A percentile compares a stretch with the other conserved stretches of the same genome.
Evolutionary conservation across 2,329 filamentous ascomycete genomes (phyloP).

Genomic region (Verticillium klebahnii): DNA sequence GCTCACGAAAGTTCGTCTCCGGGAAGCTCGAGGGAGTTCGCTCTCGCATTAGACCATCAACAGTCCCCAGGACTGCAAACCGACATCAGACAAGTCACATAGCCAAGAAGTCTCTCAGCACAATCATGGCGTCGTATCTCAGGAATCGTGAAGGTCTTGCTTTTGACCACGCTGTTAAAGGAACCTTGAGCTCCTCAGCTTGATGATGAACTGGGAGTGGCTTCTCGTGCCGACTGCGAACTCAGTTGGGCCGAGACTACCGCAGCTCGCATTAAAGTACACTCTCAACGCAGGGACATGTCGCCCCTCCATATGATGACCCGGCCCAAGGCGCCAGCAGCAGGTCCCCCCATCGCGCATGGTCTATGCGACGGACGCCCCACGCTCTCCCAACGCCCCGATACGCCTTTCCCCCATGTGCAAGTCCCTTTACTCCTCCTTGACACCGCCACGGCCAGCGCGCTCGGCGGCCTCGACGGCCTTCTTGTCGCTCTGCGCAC

Average conservation of each 20-base stretch:
- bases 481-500: constrained; percentile 89
- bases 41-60: too few relatives aligned
- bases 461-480: constrained; percentile 77
- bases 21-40: too few relatives aligned
- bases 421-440: constrained; percentile 57
- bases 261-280: neutral
- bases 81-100: too few relatives aligned
- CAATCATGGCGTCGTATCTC: too few relatives aligned
- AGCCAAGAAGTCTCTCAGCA: too few relatives aligned
- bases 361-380: neutral
- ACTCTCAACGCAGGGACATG: neutral
- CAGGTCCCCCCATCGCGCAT: neutral
- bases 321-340: neutral
- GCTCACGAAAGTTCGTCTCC: too few relatives aligned
- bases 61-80: too few relatives aligned
- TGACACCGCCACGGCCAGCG: constrained; percentile 64
- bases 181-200: too few relatives aligned
- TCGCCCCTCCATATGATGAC: neutral
- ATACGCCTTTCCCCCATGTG: neutral
- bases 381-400: neutral
- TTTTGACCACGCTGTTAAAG: too few relatives aligned
- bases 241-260: neutral
- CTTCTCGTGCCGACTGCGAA: neutral
- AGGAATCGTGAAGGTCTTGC: too few relatives aligned
- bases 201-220: too few relatives aligned